phyloP scores from a whole-genome alignment of 768 basidiomycete genomes.

The Butyriboletus loyo region DNA sequence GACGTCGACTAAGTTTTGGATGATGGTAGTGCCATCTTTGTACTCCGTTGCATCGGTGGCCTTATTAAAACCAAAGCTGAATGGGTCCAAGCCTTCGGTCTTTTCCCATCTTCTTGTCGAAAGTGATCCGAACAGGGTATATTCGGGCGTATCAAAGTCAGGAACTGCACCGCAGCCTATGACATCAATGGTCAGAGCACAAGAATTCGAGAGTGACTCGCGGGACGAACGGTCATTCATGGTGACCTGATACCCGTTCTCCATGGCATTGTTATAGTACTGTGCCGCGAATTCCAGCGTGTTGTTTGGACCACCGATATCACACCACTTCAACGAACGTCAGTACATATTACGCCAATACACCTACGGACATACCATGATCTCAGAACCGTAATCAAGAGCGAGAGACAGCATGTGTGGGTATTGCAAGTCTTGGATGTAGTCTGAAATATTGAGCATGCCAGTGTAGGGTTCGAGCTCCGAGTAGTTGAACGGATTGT shows the following conservation, averaged over 20 bases:
- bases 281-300: constrained; percentile 43
- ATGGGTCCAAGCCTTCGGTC: constrained; percentile 56
- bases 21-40: constrained; percentile 47
- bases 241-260: constrained; percentile 44
- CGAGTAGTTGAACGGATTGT: constrained; percentile 45
- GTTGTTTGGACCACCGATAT: constrained; percentile 51
- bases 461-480: constrained; percentile 54
- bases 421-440: constrained; percentile 47
- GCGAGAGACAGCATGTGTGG: constrained; percentile 52
- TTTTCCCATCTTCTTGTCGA: constrained; percentile 54
- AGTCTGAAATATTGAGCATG: constrained; percentile 46
- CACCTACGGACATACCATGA: constrained; percentile 41
- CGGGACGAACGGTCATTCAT: constrained; percentile 39
- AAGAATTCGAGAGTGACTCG: background rate
- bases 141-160: constrained; percentile 58
- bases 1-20: constrained; percentile 53
- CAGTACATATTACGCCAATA: background rate
- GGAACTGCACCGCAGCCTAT: constrained; percentile 48
- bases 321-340: constrained; percentile 45
- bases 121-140: constrained; percentile 44
- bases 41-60: constrained; percentile 43
- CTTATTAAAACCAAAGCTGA: constrained; percentile 46
- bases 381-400: constrained; percentile 40
- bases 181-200: background rate
- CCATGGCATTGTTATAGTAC: constrained; percentile 44